These are phyloP conservation scores for Linum usitatissimum DNA, from an alignment of 345 rosid genomes.

Conservation along the genomic window DNA sequence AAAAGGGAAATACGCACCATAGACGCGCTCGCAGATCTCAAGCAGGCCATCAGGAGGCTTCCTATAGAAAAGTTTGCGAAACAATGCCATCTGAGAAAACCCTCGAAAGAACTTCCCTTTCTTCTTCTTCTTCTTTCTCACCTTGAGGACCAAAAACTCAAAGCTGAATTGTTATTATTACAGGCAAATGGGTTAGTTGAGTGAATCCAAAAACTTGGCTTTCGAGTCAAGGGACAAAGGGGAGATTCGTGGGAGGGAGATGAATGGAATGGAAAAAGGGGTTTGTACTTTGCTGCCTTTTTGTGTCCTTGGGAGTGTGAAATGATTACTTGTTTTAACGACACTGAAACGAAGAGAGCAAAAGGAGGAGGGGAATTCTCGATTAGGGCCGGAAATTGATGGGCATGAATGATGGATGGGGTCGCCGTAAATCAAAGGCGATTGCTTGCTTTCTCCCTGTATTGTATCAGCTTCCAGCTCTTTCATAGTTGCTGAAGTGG, in stretches of 20 bases:
- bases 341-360: neutral
- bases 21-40: conserved; percentile 81
- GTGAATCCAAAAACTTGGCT: neutral
- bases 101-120: conserved; percentile 12
- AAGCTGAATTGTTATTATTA: neutral
- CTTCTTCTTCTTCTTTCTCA: conserved; percentile 13
- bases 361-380: neutral
- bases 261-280: neutral
- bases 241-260: neutral
- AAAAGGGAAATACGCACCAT: conserved; percentile 32
- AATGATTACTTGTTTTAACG: neutral
- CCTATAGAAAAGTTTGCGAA: conserved; percentile 68
- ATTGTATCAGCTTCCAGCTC: too few species aligned
- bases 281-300: neutral
- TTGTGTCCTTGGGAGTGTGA: neutral
- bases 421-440: neutral
- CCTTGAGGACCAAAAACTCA: neutral
- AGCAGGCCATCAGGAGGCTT: conserved; percentile 93
- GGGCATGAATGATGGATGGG: neutral
- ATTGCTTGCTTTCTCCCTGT: neutral
- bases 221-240: neutral
- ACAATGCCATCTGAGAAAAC: conserved; percentile 47
- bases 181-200: neutral
- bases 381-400: neutral
- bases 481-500: neutral